phyloP scores from a whole-genome alignment of 148 eudicot species.

The Cornus florida region DNA sequence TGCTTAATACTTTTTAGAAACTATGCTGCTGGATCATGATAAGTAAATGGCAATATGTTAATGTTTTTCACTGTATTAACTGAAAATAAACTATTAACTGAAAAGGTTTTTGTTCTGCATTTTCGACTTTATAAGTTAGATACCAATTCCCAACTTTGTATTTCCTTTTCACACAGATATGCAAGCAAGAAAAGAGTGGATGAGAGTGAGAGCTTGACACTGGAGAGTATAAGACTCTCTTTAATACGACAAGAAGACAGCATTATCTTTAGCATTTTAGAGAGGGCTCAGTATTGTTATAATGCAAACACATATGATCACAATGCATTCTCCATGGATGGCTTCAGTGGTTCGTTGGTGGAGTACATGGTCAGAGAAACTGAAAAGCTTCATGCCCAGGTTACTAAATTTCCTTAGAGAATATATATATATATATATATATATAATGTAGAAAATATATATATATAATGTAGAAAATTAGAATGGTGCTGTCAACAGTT shows the following conservation, averaged over 20 bases:
- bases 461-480: neutral
- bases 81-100: too few species aligned
- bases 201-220: slow-evolving; percentile 59
- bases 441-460: too few species aligned
- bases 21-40: too few species aligned
- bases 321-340: slow-evolving; percentile 58
- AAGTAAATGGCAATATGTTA: too few species aligned
- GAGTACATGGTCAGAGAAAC: slow-evolving; percentile 63
- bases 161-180: slow-evolving; percentile 7
- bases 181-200: slow-evolving; percentile 39
- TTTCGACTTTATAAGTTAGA: neutral
- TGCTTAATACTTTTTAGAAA: too few species aligned
- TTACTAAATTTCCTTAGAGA: slow-evolving; percentile 9
- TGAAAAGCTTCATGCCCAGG: slow-evolving; percentile 72
- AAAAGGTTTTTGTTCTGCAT: neutral
- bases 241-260: slow-evolving; percentile 69
- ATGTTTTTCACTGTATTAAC: too few species aligned
- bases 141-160: neutral
- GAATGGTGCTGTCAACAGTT: neutral
- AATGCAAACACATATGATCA: slow-evolving; percentile 61
- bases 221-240: slow-evolving; percentile 54
- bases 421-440: too few species aligned
- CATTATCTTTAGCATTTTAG: slow-evolving; percentile 61
- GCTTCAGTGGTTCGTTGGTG: slow-evolving; percentile 56
- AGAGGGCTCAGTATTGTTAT: slow-evolving; percentile 65